Percentiles rank a stretch among this genome's conserved stretches.
phyloP scores from a whole-genome alignment of 371 early-diverging fungal species.

The Nematocida major region DNA sequence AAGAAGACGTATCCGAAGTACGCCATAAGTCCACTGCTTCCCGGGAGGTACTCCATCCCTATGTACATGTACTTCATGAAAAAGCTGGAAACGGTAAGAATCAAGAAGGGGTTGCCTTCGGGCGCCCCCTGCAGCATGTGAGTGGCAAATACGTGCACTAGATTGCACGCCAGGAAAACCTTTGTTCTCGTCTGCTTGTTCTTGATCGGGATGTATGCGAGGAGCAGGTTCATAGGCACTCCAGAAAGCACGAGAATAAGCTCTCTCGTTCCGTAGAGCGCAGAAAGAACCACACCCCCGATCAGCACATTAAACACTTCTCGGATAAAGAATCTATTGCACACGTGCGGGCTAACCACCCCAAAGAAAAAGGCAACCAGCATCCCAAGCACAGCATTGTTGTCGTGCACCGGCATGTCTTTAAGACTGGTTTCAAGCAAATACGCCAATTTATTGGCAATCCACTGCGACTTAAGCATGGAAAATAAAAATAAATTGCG shows the following conservation, averaged over 20 bases:
- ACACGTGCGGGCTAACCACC: constrained; percentile 24
- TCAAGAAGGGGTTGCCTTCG: constrained; percentile 24
- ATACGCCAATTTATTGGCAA: neutral
- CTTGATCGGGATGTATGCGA: constrained; percentile 19
- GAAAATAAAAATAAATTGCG: neutral
- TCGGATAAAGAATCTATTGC: constrained; percentile 35
- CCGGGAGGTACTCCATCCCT: constrained; percentile 13
- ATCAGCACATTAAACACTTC: constrained; percentile 30
- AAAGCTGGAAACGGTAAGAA: constrained; percentile 8
- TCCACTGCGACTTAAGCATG: neutral
- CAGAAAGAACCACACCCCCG: constrained; percentile 7
- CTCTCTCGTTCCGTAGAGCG: neutral
- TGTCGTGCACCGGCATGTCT: neutral
- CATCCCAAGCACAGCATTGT: neutral
- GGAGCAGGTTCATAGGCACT: constrained; percentile 4
- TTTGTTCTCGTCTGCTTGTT: constrained; percentile 27
- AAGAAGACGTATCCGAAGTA: constrained; percentile 48
- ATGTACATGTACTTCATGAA: constrained; percentile 51
- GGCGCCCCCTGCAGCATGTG: neutral
- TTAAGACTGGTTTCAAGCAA: neutral
- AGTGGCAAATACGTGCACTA: neutral
- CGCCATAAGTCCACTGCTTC: constrained; percentile 7
- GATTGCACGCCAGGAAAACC: constrained; percentile 1
- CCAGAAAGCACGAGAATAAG: neutral
- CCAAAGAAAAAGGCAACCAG: constrained; percentile 11